Evolutionary conservation across 2,329 filamentous ascomycete genomes (phyloP).

Genomic region (Xylaria sp.): DNA sequence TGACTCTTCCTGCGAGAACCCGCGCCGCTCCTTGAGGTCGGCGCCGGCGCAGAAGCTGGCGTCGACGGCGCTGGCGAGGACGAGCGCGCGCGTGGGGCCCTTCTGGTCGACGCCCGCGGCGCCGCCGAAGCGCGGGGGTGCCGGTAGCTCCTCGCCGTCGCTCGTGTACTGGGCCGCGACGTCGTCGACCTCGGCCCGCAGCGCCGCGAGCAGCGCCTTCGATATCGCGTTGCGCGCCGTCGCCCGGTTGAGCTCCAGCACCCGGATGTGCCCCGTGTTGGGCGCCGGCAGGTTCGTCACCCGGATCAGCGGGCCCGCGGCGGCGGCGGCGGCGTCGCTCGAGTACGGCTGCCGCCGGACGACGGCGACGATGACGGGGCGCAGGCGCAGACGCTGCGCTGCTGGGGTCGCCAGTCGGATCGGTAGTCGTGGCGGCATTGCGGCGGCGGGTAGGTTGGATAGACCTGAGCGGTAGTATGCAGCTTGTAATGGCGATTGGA

Average conservation of each 20-base stretch:
- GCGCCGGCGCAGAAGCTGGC: constrained; percentile 91
- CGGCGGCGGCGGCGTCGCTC: constrained; percentile 37
- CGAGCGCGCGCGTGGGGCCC: constrained; percentile 74
- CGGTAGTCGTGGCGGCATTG: constrained; percentile 34
- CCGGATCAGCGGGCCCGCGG: constrained; percentile 59
- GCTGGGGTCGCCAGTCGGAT: constrained; percentile 21
- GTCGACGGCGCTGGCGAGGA: constrained; percentile 85
- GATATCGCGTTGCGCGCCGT: constrained; percentile 90
- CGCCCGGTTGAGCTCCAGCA: constrained; percentile 86
- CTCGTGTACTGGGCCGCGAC: constrained; percentile 66
- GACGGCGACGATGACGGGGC: too few relatives aligned
- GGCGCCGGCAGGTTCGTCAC: constrained; percentile 77
- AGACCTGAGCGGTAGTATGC: neutral
- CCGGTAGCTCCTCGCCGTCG: constrained; percentile 54
- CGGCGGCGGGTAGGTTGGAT: neutral
- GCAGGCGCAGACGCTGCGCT: constrained; percentile 17
- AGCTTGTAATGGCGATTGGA: neutral
- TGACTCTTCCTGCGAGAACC: constrained; percentile 78
- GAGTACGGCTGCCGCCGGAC: constrained; percentile 44
- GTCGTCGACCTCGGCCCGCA: constrained; percentile 72
- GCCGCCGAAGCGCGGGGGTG: constrained; percentile 46
- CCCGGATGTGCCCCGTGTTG: constrained; percentile 79
- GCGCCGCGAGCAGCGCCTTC: constrained; percentile 69
- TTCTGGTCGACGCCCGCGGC: constrained; percentile 47
- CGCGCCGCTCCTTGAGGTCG: constrained; percentile 84